Conservation (phyloP, 306 rosid genomes). For the Lupinus albus region DNA sequence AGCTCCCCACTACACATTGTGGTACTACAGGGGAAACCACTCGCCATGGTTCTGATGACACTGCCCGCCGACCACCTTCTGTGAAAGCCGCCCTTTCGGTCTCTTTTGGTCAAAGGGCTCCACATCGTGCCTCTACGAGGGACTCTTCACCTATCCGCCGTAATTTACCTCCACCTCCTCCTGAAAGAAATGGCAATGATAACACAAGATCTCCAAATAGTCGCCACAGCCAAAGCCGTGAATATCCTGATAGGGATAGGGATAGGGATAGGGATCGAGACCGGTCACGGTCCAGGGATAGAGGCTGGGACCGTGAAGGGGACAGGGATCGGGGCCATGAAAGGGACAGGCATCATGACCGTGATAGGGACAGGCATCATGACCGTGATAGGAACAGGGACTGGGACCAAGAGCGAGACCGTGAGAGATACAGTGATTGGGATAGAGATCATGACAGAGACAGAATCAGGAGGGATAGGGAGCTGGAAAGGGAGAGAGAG, state of each 20-base stretch:
- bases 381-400: conserved; percentile 53
- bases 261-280: conserved; percentile 56
- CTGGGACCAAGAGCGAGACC: conserved; percentile 47
- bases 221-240: conserved; percentile 76
- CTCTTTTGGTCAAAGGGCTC: conserved; percentile 98
- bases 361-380: conserved; percentile 46
- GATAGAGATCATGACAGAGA: conserved; percentile 50
- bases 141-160: conserved; percentile 97
- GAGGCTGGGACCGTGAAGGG: conserved; percentile 50
- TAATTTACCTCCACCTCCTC: conserved; percentile 54
- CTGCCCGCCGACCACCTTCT: conserved; percentile 99
- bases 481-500: conserved; percentile 51
- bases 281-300: conserved; percentile 51
- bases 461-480: conserved; percentile 47
- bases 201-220: conserved; percentile 60
- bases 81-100: conserved; percentile 97
- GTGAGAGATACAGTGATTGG: conserved; percentile 48
- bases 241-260: conserved; percentile 62
- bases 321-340: conserved; percentile 45
- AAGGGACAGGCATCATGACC: conserved; percentile 42
- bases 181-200: conserved; percentile 61
- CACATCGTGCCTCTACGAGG: conserved; percentile 96
- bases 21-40: conserved; percentile 89
- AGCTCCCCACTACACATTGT: conserved; percentile 74
- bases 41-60: conserved; percentile 91